A percentile compares a stretch with the other conserved stretches of the same genome.
These are phyloP conservation scores for Phyllosticta capitalensis DNA, from an alignment of 2,329 filamentous ascomycete species.

Conservation along the genomic window DNA sequence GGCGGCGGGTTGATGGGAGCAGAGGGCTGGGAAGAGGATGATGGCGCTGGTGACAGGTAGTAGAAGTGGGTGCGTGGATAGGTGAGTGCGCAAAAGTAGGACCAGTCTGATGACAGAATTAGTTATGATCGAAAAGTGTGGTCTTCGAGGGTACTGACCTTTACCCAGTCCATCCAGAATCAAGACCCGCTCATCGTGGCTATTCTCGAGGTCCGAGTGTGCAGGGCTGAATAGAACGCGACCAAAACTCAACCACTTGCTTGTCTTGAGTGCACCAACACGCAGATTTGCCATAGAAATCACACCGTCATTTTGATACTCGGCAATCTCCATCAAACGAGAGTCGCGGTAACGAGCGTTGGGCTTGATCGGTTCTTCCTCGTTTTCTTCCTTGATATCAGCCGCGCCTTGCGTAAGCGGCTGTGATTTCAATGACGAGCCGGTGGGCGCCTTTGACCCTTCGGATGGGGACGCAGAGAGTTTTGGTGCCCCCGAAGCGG, in stretches of 20 bases:
- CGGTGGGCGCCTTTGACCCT: too few species aligned
- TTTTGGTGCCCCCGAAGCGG: not conserved
- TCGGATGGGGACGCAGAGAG: not conserved
- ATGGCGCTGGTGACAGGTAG: conserved; percentile 46
- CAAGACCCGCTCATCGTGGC: conserved; percentile 55
- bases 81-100: conserved; percentile 73
- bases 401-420: not conserved
- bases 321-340: conserved; percentile 41
- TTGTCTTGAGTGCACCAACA: conserved; percentile 73
- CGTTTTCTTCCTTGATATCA: not conserved
- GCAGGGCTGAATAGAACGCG: conserved; percentile 75
- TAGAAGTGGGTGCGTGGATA: conserved; percentile 68
- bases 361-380: not conserved
- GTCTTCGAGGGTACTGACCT: conserved; percentile 19
- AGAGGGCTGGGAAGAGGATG: conserved; percentile 16
- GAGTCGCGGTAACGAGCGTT: conserved; percentile 42
- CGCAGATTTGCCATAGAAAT: conserved; percentile 61
- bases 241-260: conserved; percentile 80
- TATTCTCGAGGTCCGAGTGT: conserved; percentile 56
- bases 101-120: conserved; percentile 57
- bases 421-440: not conserved
- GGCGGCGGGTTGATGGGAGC: conserved; percentile 24
- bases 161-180: conserved; percentile 81
- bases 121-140: not conserved
- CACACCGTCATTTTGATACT: conserved; percentile 28